These are phyloP conservation scores for Xylaria sp. DNA, from an alignment of 2,329 filamentous ascomycete species.

Conservation along the genomic window DNA sequence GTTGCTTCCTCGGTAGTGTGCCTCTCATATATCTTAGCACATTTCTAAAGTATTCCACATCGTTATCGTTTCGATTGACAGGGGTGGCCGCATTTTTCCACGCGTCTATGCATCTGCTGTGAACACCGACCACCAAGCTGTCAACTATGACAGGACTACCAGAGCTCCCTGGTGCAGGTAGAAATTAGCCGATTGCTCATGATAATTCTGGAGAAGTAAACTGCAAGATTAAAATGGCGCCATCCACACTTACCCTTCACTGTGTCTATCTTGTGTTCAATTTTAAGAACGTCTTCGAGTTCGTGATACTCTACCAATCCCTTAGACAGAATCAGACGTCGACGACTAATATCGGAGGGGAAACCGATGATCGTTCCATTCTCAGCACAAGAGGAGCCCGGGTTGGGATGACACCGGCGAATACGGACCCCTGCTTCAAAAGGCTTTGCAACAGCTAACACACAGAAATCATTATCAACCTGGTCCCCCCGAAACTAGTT, in stretches of 20 bases:
- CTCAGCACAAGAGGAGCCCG: not conserved
- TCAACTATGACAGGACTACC: not conserved
- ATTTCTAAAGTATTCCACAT: not conserved
- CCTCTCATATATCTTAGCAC: not conserved
- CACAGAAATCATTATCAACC: slow-evolving; percentile 9
- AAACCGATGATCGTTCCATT: not conserved
- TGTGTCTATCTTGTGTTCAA: slow-evolving; percentile 13
- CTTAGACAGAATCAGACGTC: not conserved
- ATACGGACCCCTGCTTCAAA: not conserved
- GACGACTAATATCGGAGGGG: not conserved
- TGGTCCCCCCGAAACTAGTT: not conserved
- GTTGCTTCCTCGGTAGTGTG: not conserved
- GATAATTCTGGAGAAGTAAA: too few species aligned
- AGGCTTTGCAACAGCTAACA: slow-evolving; percentile 4
- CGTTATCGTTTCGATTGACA: slow-evolving; percentile 9
- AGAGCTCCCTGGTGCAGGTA: not conserved
- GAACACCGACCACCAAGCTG: not conserved
- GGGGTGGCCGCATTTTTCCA: not conserved
- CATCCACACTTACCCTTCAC: not conserved
- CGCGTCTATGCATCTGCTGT: not conserved
- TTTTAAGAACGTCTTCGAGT: too few species aligned
- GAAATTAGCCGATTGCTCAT: not conserved
- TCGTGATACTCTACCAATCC: not conserved
- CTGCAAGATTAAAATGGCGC: too few species aligned
- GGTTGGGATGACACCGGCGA: not conserved